Conservation (phyloP, 352 stramenopile species). For the Pythium coloratum region DNA sequence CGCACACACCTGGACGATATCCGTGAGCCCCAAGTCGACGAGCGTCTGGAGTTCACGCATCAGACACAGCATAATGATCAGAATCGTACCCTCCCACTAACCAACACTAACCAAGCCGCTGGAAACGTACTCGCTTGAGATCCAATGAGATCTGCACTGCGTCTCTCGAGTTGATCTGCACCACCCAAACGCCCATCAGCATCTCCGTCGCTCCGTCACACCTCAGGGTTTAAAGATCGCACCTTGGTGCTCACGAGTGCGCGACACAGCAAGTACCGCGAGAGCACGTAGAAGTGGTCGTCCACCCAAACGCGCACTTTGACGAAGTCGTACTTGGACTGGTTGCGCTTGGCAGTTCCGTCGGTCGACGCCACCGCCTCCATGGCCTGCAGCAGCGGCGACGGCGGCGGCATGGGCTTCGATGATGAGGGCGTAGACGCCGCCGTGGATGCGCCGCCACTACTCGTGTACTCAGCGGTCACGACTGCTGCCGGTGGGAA, state of each 20-base stretch:
- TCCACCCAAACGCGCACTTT: conserved; percentile 90
- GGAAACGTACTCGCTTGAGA: conserved; percentile 68
- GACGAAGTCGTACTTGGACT: conserved; percentile 91
- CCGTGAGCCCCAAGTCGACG: conserved; percentile 80
- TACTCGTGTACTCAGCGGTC: not conserved
- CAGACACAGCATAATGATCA: conserved; percentile 1
- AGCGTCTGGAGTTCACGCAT: conserved; percentile 53
- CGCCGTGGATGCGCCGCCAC: not conserved
- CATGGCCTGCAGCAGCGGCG: conserved; percentile 35
- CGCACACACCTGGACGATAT: conserved; percentile 68
- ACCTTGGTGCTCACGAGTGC: conserved; percentile 86
- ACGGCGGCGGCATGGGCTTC: conserved; percentile 36
- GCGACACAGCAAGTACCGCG: conserved; percentile 81
- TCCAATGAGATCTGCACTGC: conserved; percentile 88
- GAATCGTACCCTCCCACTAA: not conserved
- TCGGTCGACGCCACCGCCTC: conserved; percentile 38
- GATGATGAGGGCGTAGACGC: conserved; percentile 15
- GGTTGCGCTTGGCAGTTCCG: conserved; percentile 73
- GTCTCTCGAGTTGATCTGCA: conserved; percentile 80
- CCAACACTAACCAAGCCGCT: not conserved
- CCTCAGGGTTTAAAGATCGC: not conserved
- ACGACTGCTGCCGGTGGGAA: conserved; percentile 32
- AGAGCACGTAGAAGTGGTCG: conserved; percentile 89
- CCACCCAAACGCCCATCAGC: not conserved
- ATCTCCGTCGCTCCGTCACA: not conserved